Conservation (phyloP, 1,284 basidiomycete genomes). For the Pseudozyma thailandica region DNA sequence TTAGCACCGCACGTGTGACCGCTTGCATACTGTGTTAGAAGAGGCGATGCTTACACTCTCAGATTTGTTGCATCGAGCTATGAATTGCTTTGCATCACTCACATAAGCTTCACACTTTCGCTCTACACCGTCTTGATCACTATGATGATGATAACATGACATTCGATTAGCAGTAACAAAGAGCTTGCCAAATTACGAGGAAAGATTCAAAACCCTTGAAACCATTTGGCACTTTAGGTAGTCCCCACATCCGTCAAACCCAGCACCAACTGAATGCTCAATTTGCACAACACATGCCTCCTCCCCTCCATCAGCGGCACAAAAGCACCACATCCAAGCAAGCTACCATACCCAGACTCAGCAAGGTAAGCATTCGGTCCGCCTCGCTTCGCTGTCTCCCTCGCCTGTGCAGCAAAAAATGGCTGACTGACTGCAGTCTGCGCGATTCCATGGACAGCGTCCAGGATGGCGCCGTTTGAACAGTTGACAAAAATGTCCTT, state of each 20-base stretch:
- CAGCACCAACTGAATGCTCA: constrained; percentile 54
- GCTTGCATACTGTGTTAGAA: neutral
- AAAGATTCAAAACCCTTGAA: neutral
- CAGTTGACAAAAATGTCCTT: constrained; percentile 60
- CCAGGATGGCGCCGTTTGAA: constrained; percentile 57
- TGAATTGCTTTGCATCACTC: too few relatives aligned
- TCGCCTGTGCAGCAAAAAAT: constrained; percentile 62
- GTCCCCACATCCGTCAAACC: constrained; percentile 59
- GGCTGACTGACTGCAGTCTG: constrained; percentile 59
- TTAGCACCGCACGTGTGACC: constrained; percentile 25
- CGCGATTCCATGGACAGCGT: constrained; percentile 61
- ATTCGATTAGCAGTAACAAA: neutral
- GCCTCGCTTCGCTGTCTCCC: constrained; percentile 60
- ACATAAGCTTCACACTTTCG: too few relatives aligned
- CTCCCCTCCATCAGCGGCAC: constrained; percentile 47
- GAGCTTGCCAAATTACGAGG: neutral
- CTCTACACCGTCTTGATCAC: too few relatives aligned
- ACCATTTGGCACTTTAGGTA: constrained; percentile 3
- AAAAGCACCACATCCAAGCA: constrained; percentile 62
- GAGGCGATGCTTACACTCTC: neutral
- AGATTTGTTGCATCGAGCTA: too few relatives aligned
- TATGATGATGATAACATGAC: neutral
- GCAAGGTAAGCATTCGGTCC: constrained; percentile 58
- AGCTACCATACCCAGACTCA: constrained; percentile 59
- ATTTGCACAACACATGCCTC: constrained; percentile 52